Conservation (phyloP, 1,284 basidiomycete species). For the Pterulicium gracile region DNA sequence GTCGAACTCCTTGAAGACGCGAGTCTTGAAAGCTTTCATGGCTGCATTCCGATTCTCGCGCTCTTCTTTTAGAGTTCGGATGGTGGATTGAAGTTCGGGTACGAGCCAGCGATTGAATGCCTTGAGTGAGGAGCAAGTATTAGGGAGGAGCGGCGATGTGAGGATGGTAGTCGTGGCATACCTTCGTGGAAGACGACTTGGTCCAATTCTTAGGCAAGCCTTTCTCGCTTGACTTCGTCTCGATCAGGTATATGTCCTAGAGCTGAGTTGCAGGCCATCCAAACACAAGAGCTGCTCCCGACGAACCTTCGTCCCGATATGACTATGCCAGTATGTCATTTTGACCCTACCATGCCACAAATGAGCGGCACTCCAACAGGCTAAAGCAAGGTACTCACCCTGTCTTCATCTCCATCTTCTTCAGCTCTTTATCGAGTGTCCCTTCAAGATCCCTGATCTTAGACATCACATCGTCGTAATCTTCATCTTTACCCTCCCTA, state of each 20-base stretch:
- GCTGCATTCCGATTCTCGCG: slow-evolving; percentile 75
- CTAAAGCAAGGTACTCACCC: slow-evolving; percentile 28
- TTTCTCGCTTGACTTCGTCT: slow-evolving; percentile 48
- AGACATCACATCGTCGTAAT: slow-evolving; percentile 66
- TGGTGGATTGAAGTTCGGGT: slow-evolving; percentile 55
- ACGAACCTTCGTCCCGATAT: slow-evolving; percentile 72
- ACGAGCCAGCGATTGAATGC: slow-evolving; percentile 68
- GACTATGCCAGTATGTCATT: slow-evolving; percentile 77
- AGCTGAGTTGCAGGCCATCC: slow-evolving; percentile 1
- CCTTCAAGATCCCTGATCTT: slow-evolving; percentile 64
- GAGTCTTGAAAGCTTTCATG: slow-evolving; percentile 73
- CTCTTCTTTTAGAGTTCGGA: slow-evolving; percentile 84
- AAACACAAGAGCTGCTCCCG: slow-evolving; percentile 1
- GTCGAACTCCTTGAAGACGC: slow-evolving; percentile 82
- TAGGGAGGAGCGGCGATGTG: background rate
- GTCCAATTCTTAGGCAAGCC: slow-evolving; percentile 78
- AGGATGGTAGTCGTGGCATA: slow-evolving; percentile 15
- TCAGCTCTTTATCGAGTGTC: slow-evolving; percentile 56
- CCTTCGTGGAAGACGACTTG: slow-evolving; percentile 77
- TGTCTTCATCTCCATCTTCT: slow-evolving; percentile 47
- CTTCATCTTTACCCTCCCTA: slow-evolving; percentile 71
- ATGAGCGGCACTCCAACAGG: slow-evolving; percentile 6
- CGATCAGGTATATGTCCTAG: slow-evolving; percentile 83
- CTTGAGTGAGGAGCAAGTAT: slow-evolving; percentile 26
- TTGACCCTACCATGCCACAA: slow-evolving; percentile 27